phyloP scores from a whole-genome alignment of 345 rosid species.

The Eucalyptus cloeziana region DNA sequence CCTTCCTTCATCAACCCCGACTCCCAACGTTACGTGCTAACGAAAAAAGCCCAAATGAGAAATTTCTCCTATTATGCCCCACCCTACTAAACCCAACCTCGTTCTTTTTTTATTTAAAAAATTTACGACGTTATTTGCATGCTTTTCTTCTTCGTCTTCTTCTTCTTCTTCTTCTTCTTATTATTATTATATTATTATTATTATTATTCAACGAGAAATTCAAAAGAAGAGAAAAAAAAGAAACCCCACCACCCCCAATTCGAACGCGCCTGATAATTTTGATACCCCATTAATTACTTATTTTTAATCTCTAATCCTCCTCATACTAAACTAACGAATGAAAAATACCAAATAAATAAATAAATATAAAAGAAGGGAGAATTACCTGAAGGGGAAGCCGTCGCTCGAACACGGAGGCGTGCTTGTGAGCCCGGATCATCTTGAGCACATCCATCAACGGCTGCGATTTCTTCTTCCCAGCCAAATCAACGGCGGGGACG shows the following conservation, averaged over 20 bases:
- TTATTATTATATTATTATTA: too few species aligned
- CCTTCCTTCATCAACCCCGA: neutral
- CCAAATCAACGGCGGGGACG: neutral
- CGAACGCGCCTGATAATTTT: neutral
- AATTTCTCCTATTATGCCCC: neutral
- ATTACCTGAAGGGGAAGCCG: slow-evolving; percentile 49
- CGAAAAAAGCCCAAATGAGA: neutral
- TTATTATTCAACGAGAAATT: neutral
- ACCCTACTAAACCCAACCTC: neutral
- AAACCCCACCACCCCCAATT: neutral
- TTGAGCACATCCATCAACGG: slow-evolving; percentile 37
- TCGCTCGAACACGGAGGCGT: slow-evolving; percentile 43
- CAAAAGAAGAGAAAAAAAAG: neutral
- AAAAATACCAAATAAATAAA: too few species aligned
- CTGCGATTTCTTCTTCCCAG: slow-evolving; percentile 25
- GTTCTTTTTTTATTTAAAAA: neutral
- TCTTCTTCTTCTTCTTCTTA: neutral
- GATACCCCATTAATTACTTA: neutral
- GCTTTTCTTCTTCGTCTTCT: neutral
- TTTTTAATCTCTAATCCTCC: neutral
- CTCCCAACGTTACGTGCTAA: neutral
- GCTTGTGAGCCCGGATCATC: slow-evolving; percentile 43
- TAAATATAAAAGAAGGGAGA: neutral
- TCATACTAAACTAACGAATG: too few species aligned
- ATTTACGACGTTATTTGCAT: neutral